Evolutionary conservation across 2,329 filamentous ascomycete species (phyloP), one percentile per base, ranked within the genome.

Genomic region (Onygena corvina): DNA sequence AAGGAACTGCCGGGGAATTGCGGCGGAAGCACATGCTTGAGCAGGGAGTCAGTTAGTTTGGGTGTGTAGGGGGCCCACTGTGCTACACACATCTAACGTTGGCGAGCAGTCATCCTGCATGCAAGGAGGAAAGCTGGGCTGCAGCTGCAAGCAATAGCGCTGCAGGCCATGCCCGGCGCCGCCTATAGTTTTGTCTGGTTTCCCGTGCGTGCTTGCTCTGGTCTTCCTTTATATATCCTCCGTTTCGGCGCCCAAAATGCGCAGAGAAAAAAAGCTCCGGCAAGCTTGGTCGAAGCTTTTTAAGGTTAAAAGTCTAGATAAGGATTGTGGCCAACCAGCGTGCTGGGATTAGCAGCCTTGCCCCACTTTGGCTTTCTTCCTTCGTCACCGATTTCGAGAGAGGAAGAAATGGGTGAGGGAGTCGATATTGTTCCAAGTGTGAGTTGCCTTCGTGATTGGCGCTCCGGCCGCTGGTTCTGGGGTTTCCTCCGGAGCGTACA

Each of bases 221-320:
- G 14, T 36, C 18, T 1, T 11, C 11, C 11, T n/a, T 9, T 21
- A 11, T 11, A 2, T 23, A 11, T 25, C 20, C 18, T 4, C 27
- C 14, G 18, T 12, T 40, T 40, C n/a, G 16, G 8, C 36, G 18
- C 9, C 18, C 12, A 3, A 1, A 36, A 36, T 8, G 18, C 8
- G 18, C 11, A 20, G 16, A 20, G 23, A 38, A 2, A 40, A 23
- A 11, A 14, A 16, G 9, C 11, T 29, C 27, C 11, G 27, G 27
- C 36, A 18, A 40, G 36, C 36, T 40, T 46, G 23, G 42, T 46
- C 42, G 29, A 46, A 16, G 42, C 42, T 29, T 46, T 46, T 46
- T 30, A 46, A 20, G 42, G n/a, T 46, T 20, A 29, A 46, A 30
- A 30, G 20, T 46, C n/a, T 30, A 46, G 42, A 46, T 46, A 46